These are phyloP conservation scores for Colletotrichum filicis DNA, from an alignment of 2,329 filamentous ascomycete species.

Conservation along the genomic window DNA sequence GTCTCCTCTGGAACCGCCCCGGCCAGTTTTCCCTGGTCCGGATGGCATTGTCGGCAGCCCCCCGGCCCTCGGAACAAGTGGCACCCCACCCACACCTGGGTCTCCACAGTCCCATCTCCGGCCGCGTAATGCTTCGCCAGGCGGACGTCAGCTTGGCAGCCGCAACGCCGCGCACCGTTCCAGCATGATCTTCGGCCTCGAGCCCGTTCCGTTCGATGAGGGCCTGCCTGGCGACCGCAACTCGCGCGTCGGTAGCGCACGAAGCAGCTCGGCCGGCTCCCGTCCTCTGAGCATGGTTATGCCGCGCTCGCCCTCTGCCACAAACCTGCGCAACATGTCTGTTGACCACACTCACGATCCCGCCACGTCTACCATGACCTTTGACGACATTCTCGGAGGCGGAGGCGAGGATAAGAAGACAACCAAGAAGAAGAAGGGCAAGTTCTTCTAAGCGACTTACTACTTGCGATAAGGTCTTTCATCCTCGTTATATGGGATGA, in stretches of 20 bases:
- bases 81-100: conserved; percentile 42
- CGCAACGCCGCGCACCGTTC: conserved; percentile 50
- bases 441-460: conserved; percentile 48
- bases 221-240: conserved; percentile 33
- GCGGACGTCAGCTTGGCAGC: conserved; percentile 38
- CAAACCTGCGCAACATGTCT: conserved; percentile 44
- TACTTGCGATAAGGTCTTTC: not conserved
- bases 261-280: conserved; percentile 38
- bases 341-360: conserved; percentile 36
- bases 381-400: conserved; percentile 59
- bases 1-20: conserved; percentile 51
- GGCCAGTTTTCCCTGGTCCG: conserved; percentile 46
- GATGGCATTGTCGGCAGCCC: conserved; percentile 42
- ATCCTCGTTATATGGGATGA: not conserved
- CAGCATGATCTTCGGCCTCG: conserved; percentile 55
- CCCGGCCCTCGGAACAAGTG: conserved; percentile 23
- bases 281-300: conserved; percentile 32
- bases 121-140: conserved; percentile 52
- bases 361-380: conserved; percentile 51
- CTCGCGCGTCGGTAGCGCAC: conserved; percentile 40
- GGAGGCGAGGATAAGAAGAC: conserved; percentile 44
- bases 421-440: conserved; percentile 52
- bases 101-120: conserved; percentile 48
- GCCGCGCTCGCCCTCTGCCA: conserved; percentile 46
- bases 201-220: conserved; percentile 45